Evolutionary conservation across 2,329 filamentous ascomycete species (phyloP).

Genomic region (Fusarium tanahbumbuense): DNA sequence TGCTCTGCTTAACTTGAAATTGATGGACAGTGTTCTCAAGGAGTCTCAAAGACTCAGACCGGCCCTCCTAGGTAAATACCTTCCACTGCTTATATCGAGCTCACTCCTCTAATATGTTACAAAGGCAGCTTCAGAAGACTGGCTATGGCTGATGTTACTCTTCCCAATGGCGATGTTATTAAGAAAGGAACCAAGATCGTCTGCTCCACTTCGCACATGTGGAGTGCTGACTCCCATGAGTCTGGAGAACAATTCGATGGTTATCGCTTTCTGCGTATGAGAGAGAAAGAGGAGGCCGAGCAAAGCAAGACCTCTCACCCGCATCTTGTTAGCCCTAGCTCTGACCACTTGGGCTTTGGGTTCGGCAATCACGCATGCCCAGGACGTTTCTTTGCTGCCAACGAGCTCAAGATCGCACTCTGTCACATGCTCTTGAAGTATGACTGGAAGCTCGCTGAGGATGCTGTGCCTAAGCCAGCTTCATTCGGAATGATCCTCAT

Average conservation of each 20-base stretch:
- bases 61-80: constrained; percentile 49
- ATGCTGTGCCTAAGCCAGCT: background rate
- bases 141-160: background rate
- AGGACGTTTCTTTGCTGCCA: constrained; percentile 65
- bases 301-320: constrained; percentile 39
- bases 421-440: constrained; percentile 62
- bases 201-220: background rate
- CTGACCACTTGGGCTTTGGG: constrained; percentile 63
- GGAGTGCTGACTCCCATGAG: background rate
- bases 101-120: accelerated
- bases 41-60: constrained; percentile 61
- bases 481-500: background rate
- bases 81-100: accelerated
- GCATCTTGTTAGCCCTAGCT: constrained; percentile 62
- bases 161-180: constrained; percentile 20
- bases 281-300: constrained; percentile 48
- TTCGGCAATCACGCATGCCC: constrained; percentile 66
- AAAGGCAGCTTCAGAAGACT: background rate
- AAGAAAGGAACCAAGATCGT: constrained; percentile 16
- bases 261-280: constrained; percentile 57
- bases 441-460: constrained; percentile 48
- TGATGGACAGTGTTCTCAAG: constrained; percentile 62
- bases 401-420: constrained; percentile 64
- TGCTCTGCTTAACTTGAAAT: constrained; percentile 56
- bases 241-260: constrained; percentile 55